A percentile compares a stretch with the other conserved stretches of the same genome.
These are phyloP conservation scores for Ceratobasidium sp. DNA, from an alignment of 1,284 basidiomycete species.

Conservation along the genomic window DNA sequence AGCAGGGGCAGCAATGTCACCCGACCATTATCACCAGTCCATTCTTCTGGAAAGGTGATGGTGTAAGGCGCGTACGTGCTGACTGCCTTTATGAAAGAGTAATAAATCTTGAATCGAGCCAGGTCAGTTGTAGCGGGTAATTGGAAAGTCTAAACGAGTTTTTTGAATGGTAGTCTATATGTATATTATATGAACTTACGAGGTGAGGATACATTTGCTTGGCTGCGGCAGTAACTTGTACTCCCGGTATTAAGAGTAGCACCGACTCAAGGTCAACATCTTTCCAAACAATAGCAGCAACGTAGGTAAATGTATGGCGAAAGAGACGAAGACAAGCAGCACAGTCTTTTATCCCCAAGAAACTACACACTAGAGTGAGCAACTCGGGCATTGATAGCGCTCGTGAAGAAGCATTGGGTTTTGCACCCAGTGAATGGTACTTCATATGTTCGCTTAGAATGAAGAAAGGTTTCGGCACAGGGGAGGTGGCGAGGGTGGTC, in stretches of 20 bases:
- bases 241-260: not conserved
- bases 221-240: not conserved
- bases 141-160: not conserved
- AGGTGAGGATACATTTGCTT: not conserved
- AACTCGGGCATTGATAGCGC: not conserved
- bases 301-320: not conserved
- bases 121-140: not conserved
- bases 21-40: not conserved
- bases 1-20: not conserved
- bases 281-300: not conserved
- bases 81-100: not conserved
- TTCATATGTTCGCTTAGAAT: no score
- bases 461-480: no score
- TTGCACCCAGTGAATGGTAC: no score
- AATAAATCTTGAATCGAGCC: not conserved
- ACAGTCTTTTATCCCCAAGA: not conserved
- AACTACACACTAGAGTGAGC: not conserved
- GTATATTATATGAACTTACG: no score
- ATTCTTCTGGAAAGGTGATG: not conserved
- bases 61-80: not conserved
- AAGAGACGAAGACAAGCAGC: not conserved
- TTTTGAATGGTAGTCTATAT: not conserved
- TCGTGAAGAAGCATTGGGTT: not conserved
- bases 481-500: no score
- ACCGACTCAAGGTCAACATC: not conserved